phyloP scores from a whole-genome alignment of 2,329 filamentous ascomycete species.

The Claviceps spartinae region DNA sequence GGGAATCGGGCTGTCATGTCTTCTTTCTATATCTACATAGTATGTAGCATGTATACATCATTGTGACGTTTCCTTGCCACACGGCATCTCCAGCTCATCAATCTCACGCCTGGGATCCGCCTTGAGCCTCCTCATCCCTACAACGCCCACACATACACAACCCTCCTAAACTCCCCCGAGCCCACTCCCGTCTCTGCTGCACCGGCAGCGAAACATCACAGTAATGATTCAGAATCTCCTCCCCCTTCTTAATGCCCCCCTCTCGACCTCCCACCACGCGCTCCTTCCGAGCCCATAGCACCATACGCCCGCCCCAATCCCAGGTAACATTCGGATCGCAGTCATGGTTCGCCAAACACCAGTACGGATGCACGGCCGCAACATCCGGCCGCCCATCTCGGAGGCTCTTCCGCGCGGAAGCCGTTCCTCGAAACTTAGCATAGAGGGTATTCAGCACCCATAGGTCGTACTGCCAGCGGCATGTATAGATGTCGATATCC shows the following conservation, averaged over 20 bases:
- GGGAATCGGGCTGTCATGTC: too few species aligned
- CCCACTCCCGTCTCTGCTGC: conserved; percentile 76
- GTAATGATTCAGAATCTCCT: conserved; percentile 89
- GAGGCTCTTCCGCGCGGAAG: conserved; percentile 67
- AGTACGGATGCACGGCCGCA: conserved; percentile 85
- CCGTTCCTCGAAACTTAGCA: conserved; percentile 84
- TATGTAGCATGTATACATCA: too few species aligned
- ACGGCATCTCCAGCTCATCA: too few species aligned
- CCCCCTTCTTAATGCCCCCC: conserved; percentile 57
- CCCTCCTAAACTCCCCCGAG: conserved; percentile 73
- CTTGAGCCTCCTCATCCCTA: conserved; percentile 46
- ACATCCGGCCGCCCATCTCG: conserved; percentile 77
- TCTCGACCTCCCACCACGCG: conserved; percentile 35
- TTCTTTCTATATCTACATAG: too few species aligned
- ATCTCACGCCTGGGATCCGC: background rate
- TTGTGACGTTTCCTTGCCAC: too few species aligned
- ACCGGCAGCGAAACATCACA: conserved; percentile 74
- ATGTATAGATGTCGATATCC: conserved; percentile 62
- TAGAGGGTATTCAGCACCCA: conserved; percentile 89
- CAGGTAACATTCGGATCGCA: conserved; percentile 91
- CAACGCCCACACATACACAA: conserved; percentile 80
- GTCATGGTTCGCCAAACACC: conserved; percentile 93
- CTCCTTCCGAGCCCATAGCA: conserved; percentile 48
- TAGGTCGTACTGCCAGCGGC: conserved; percentile 46
- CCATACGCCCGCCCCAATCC: conserved; percentile 79